A percentile compares a stretch with the other conserved stretches of the same genome.
Conservation (phyloP, 805 yeast species). For the Wickerhamomyces rabaulensis region DNA sequence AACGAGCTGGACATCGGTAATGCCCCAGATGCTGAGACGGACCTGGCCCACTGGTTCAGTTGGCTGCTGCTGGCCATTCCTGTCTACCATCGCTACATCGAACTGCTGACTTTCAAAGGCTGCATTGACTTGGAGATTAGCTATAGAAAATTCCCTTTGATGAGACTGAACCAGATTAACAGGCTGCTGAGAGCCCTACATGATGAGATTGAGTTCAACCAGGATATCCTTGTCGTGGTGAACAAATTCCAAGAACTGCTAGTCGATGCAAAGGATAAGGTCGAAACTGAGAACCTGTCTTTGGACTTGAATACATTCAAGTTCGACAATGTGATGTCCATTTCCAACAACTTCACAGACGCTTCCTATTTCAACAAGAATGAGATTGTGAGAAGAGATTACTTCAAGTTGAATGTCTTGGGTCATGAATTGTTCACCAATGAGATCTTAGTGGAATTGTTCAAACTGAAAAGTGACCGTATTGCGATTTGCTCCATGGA, state of each 20-base stretch:
- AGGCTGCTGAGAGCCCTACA: background rate
- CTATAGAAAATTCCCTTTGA: background rate
- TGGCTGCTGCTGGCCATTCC: background rate
- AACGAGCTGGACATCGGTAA: background rate
- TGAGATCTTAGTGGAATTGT: constrained; percentile 15
- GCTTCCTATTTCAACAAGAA: constrained; percentile 15
- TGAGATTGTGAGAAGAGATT: constrained; percentile 20
- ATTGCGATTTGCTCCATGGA: constrained; percentile 21
- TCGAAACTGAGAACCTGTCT: constrained; percentile 16
- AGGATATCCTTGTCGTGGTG: background rate
- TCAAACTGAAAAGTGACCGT: constrained; percentile 12
- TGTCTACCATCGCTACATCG: background rate
- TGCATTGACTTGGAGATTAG: background rate
- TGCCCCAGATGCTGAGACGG: background rate
- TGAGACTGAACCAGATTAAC: background rate
- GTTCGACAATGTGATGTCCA: constrained; percentile 15
- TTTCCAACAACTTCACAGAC: constrained; percentile 2
- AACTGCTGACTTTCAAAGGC: background rate
- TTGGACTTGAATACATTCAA: constrained; percentile 16
- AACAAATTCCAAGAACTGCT: background rate
- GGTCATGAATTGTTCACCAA: constrained; percentile 8
- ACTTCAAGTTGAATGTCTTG: constrained; percentile 16
- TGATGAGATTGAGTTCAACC: background rate
- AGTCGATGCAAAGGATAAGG: constrained; percentile 14
- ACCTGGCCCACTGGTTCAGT: background rate